phyloP scores from a whole-genome alignment of 2,329 filamentous ascomycete species.

The Xylariaceae sp. region DNA sequence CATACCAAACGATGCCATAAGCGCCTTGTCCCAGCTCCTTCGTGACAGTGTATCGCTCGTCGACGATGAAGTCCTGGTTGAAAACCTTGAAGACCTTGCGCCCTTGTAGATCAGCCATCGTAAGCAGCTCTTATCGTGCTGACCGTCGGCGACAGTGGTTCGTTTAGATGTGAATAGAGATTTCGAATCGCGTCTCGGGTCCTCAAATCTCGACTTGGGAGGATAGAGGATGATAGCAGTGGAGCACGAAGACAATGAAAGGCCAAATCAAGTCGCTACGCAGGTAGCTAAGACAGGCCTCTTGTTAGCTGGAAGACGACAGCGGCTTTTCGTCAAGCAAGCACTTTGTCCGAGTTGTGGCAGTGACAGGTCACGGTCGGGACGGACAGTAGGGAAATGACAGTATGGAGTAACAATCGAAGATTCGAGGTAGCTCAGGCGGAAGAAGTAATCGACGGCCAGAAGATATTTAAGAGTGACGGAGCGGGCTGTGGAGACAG shows the following conservation, averaged over 20 bases:
- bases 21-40: slow-evolving; percentile 98
- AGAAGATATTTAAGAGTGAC: slow-evolving; percentile 7
- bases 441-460: slow-evolving; percentile 9
- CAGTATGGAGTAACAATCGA: slow-evolving; percentile 14
- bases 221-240: neutral
- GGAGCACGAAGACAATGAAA: slow-evolving; percentile 9
- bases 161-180: neutral
- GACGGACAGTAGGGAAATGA: slow-evolving; percentile 10
- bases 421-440: slow-evolving; percentile 1
- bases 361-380: slow-evolving; percentile 4
- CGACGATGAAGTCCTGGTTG: slow-evolving; percentile 98
- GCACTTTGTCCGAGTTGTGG: neutral
- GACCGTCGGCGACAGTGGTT: neutral
- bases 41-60: slow-evolving; percentile 96
- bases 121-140: neutral
- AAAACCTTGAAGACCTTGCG: slow-evolving; percentile 97
- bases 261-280: neutral
- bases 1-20: slow-evolving; percentile 96
- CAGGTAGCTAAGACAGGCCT: neutral
- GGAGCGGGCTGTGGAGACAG: slow-evolving; percentile 17
- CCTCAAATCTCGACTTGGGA: neutral
- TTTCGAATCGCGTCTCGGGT: neutral
- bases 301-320: neutral
- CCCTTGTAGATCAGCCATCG: slow-evolving; percentile 35
- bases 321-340: neutral